Evolutionary conservation across 768 basidiomycete species (phyloP).

Genomic region (Strobilomyces confusus): DNA sequence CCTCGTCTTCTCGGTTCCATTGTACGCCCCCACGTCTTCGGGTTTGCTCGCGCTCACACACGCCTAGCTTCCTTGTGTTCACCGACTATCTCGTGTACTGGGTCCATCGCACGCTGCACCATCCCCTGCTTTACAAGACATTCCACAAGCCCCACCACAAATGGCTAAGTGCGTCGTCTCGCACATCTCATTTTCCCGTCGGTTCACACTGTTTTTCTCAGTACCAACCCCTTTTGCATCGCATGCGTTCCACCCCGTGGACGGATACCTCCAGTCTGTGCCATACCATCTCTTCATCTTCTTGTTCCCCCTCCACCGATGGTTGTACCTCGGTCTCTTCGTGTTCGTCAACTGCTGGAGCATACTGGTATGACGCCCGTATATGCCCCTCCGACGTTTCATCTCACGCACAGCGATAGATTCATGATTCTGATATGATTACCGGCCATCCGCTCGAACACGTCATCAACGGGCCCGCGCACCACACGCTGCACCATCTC

Average conservation of each 20-base stretch:
- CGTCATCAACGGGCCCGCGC: conserved; percentile 96
- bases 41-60: not conserved
- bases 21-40: conserved; percentile 43
- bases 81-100: conserved; percentile 96
- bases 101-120: conserved; percentile 89
- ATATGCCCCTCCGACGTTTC: not conserved
- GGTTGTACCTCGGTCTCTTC: conserved; percentile 80
- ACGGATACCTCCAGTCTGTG: conserved; percentile 90
- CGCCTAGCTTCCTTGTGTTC: conserved; percentile 66
- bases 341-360: conserved; percentile 92
- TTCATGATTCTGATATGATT: conserved; percentile 99
- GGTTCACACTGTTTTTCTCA: conserved; percentile 30
- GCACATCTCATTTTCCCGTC: not conserved
- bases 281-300: conserved; percentile 94
- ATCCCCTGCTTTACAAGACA: conserved; percentile 81
- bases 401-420: conserved; percentile 42
- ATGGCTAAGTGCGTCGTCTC: conserved; percentile 74
- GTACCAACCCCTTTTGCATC: conserved; percentile 98
- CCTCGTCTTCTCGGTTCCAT: conserved; percentile 58
- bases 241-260: conserved; percentile 95
- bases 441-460: conserved; percentile 84
- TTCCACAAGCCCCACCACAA: conserved; percentile 99
- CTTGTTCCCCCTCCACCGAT: conserved; percentile 86
- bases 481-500: conserved; percentile 94
- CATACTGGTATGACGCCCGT: conserved; percentile 62